Evolutionary conservation across 2,329 filamentous ascomycete genomes (phyloP), one percentile per base, ranked within the genome.

Genomic region (Lecanoromycetidae sp.): DNA sequence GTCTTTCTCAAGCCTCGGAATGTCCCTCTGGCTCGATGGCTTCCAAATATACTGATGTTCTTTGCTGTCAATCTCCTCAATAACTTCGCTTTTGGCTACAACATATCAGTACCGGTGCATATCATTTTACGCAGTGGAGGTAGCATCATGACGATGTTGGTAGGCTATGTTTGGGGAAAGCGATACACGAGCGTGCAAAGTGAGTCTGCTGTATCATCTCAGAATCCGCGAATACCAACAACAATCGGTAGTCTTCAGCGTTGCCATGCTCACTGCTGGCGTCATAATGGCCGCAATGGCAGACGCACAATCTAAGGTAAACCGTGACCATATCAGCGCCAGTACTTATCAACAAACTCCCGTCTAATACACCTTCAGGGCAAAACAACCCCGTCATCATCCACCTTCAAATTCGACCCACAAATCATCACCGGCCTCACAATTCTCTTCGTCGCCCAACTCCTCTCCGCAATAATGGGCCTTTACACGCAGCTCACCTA

Each of bases 11-110:
- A 77, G 48, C 77, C 77, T 15, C 87, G 88, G 55, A 79, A 78
- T 43, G 86, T 96, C 3, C 91, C 91, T 0, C 70, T 96, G 46
- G 74, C 74, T 39, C 83, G 86, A 61, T 96, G 91, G 88, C 61
- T 85, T 41, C 71, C 90, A 58, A 95, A 94, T 61, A 94, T 94
- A 34, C 70, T 83, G 3, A 76, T 95, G 56, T 96, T 96, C 66
- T 91, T 94, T 63, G 76, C 77, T 52, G 91, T 98, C 66, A 98
- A 96, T 58, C 79, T 96, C 49, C 69, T 98, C 60, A 98, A 98
- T 67, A 98, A 98, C 59, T 90, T 90, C 71, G 91, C 90, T 5
- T 98, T 98, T 64, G 88, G 87, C 53, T 98, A 95, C 67, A 81
- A 87, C 57, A 96, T 98, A 48, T 94, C 87, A 5, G 87, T 98